Base-by-base conservation (phyloP, 495 filamentous ascomycete species). In the Penicillium paradoxum region DNA sequence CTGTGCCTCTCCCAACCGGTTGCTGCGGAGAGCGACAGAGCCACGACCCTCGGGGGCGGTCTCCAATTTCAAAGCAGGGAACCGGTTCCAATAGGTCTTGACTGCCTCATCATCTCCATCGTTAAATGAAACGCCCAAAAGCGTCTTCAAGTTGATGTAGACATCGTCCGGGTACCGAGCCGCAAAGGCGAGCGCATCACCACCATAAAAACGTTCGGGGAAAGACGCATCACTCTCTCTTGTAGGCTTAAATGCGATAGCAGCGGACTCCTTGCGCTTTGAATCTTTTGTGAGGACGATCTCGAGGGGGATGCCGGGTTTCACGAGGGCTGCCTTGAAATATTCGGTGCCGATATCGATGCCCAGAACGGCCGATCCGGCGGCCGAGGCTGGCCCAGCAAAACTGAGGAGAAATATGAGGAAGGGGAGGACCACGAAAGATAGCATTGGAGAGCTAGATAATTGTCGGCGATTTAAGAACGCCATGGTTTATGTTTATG, bases 281-380 rank as follows among this genome's bases (percentile, higher is more conserved):
- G 93, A 97, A 70, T 99, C 93, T 68, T 97, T 97, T n/a, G 89
- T 96, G 49, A 96, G 80, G 65, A 99, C 91, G 57, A 99, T 97
- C 64, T 97, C 95, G 68, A 97, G 89, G 10, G 95, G 95, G 51
- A 97, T 95, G 54, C 93, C 93, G 3, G 95, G 95, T 69, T 99
- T 99, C 53, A 99, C 92, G 25, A 97, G 82, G 2, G 89, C 84
- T 14, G 92, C 92, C 79, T 97, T 99, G 67, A 99, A 85, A 72
- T 96, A 97, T 72, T 95, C 90, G 40, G 95, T 97, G 45, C 93
- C 93, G 11, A 99, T 78, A 73, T 99, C 93, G 57, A 99, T 79
- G 33, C 93, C 93, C 17, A 99, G 75, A 40, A 99, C 91, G 38
- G 86, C 86, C 34, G 87, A 80, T 27, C 78, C 76, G 44, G 77